phyloP scores from a whole-genome alignment of 805 yeast genomes.

The Saccharomyces jurei region DNA sequence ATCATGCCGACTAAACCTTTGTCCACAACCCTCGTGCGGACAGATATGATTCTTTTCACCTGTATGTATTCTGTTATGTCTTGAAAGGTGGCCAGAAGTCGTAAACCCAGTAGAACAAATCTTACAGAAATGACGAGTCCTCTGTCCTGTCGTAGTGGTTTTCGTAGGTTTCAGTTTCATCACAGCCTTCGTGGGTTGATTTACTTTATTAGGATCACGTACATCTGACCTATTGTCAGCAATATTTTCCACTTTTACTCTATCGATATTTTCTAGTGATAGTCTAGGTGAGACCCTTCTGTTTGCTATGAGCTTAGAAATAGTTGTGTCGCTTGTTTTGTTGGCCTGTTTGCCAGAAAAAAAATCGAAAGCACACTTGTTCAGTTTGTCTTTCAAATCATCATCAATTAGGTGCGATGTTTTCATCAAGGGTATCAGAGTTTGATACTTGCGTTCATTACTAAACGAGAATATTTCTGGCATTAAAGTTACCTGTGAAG shows the following conservation, averaged over 20 bases:
- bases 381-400: conserved; percentile 16
- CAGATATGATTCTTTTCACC: conserved; percentile 84
- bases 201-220: not conserved
- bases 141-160: conserved; percentile 10
- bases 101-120: conserved; percentile 44
- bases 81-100: conserved; percentile 84
- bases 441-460: conserved; percentile 9
- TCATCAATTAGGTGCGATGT: conserved; percentile 12
- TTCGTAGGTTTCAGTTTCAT: not conserved
- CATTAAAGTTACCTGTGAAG: not conserved
- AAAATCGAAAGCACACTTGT: conserved; percentile 4
- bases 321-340: not conserved
- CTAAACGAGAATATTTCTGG: not conserved
- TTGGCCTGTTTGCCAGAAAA: not conserved
- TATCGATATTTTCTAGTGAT: not conserved
- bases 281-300: not conserved
- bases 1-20: conserved; percentile 84
- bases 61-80: conserved; percentile 84
- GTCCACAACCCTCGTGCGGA: conserved; percentile 71
- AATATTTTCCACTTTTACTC: not conserved
- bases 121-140: conserved; percentile 25
- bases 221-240: not conserved
- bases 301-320: not conserved
- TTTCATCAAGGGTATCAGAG: conserved; percentile 15
- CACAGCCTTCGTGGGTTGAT: not conserved